Conservation (phyloP, 169 alveolate species). For the Blepharisma undulans region DNA sequence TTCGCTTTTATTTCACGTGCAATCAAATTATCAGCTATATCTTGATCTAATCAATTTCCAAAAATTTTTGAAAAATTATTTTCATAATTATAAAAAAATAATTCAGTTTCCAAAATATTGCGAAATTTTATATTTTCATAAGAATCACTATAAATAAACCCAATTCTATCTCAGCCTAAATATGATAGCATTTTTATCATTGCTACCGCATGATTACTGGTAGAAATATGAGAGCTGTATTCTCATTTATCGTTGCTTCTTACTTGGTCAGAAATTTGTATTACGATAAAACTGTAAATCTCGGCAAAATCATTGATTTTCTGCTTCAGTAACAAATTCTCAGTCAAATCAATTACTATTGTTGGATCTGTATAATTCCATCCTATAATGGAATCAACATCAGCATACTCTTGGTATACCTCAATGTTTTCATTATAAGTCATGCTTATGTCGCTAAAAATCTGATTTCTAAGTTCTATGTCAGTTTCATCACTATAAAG, state of each 20-base stretch:
- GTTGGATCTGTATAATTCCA: background rate
- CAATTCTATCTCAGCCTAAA: background rate
- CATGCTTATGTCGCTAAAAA: background rate
- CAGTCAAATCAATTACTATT: background rate
- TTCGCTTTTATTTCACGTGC: background rate
- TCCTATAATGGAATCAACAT: background rate
- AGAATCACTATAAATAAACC: background rate
- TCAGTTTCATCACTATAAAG: background rate
- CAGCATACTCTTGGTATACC: background rate
- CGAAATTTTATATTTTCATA: background rate
- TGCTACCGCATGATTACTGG: background rate
- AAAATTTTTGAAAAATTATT: background rate
- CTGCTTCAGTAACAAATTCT: background rate
- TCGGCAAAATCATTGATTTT: background rate
- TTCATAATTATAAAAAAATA: background rate
- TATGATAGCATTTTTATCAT: background rate
- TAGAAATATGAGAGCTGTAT: background rate
- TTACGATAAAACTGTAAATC: background rate
- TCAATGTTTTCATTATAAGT: background rate
- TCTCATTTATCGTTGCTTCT: background rate
- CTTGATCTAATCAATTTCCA: background rate
- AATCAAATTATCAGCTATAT: background rate
- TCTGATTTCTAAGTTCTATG: background rate
- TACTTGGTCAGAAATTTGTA: background rate
- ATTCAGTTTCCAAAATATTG: no score